A percentile compares a stretch with the other conserved stretches of the same genome.
These are phyloP conservation scores for Penicillium alfredii DNA, from an alignment of 495 filamentous ascomycete species.

Conservation along the genomic window DNA sequence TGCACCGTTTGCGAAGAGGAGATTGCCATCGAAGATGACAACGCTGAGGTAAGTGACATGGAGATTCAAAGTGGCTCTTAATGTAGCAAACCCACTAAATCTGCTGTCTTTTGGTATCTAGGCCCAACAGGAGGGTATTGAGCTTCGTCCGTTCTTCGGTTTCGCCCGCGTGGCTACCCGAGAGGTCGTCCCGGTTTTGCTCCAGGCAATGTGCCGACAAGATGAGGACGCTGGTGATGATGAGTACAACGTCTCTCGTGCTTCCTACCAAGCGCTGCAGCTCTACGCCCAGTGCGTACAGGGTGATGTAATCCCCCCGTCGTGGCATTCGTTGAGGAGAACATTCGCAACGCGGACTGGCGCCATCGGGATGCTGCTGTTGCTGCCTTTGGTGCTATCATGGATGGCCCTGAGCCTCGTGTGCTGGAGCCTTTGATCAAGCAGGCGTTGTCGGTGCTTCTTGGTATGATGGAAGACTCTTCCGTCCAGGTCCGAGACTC, in stretches of 20 bases:
- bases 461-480: constrained; percentile 92
- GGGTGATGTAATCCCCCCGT: constrained; percentile 73
- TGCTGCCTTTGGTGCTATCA: constrained; percentile 96
- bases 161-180: constrained; percentile 83
- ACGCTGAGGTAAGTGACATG: constrained; percentile 68
- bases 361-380: constrained; percentile 89
- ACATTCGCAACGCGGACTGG: constrained; percentile 89
- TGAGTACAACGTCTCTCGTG: constrained; percentile 93
- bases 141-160: constrained; percentile 83
- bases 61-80: no score
- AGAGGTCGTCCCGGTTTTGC: constrained; percentile 87
- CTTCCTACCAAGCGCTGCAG: constrained; percentile 93
- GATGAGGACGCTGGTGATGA: constrained; percentile 95
- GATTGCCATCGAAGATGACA: constrained; percentile 94
- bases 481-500: constrained; percentile 91
- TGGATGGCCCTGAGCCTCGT: constrained; percentile 93
- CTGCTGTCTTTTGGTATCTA: constrained; percentile 16
- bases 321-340: constrained; percentile 81
- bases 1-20: constrained; percentile 99
- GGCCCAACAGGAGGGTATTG: constrained; percentile 63
- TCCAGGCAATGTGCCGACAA: constrained; percentile 86
- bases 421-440: constrained; percentile 87
- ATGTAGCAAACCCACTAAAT: no score
- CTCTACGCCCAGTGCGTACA: constrained; percentile 90
- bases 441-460: constrained; percentile 82